These are phyloP conservation scores for Claviceps capensis DNA, from an alignment of 2,329 filamentous ascomycete species.

Conservation along the genomic window DNA sequence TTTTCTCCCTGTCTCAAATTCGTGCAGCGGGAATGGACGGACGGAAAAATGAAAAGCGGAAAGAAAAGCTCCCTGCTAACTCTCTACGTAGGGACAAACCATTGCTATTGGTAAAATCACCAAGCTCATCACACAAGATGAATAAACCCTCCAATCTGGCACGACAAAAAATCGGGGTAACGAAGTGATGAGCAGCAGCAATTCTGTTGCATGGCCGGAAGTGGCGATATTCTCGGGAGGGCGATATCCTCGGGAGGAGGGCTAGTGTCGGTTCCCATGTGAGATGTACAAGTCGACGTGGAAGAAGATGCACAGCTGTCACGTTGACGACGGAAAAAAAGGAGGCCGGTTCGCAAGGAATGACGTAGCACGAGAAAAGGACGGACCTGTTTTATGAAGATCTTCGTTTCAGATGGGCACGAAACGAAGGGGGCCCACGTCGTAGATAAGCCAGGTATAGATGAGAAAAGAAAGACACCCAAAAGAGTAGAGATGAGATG, in stretches of 20 bases:
- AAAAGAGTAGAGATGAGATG: neutral
- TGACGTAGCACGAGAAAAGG: neutral
- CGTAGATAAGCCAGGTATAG: conserved; percentile 1
- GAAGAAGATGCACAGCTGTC: neutral
- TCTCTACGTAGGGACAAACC: conserved; percentile 67
- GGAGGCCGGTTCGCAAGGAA: neutral
- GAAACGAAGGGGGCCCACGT: neutral
- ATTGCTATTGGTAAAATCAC: conserved; percentile 99
- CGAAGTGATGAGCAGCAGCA: neutral
- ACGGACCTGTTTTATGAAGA: neutral
- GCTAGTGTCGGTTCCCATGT: neutral
- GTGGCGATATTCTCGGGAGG: neutral
- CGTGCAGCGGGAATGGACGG: too few species aligned
- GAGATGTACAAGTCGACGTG: neutral
- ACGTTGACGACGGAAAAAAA: neutral
- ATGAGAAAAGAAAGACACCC: neutral
- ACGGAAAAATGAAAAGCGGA: neutral
- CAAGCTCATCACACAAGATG: conserved; percentile 49
- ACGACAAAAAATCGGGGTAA: neutral
- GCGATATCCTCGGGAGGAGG: neutral
- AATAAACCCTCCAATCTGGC: neutral
- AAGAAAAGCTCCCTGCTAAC: neutral
- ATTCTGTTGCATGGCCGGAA: neutral
- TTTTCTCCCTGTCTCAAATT: too few species aligned
- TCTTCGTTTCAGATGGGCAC: neutral